A percentile compares a stretch with the other conserved stretches of the same genome.
These are phyloP conservation scores for Chionographis japonica DNA, from an alignment of 106 monocot genomes.

Conservation along the genomic window DNA sequence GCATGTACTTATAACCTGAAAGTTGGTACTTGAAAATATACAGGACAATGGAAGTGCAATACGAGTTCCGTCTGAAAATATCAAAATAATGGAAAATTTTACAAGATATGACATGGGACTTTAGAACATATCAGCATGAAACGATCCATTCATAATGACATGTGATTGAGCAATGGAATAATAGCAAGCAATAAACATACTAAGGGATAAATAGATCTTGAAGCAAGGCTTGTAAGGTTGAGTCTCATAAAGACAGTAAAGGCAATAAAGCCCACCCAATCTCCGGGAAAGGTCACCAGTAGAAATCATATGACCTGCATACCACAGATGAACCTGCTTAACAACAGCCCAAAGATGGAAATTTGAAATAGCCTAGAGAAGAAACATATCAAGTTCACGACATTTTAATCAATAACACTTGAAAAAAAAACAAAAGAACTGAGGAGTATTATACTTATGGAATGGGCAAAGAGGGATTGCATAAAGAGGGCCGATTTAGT, in stretches of 20 bases:
- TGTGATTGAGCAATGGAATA: no score
- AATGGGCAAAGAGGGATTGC: constrained; percentile 69
- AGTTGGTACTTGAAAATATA: no score
- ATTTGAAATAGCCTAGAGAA: no score
- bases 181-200: constrained; percentile 26
- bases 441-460: constrained; percentile 27
- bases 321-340: not conserved
- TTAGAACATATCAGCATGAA: no score
- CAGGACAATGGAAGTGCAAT: no score
- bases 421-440: not conserved
- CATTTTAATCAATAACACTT: no score
- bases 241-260: constrained; percentile 82
- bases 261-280: constrained; percentile 91
- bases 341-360: not conserved
- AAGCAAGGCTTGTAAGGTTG: constrained; percentile 83
- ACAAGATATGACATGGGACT: no score
- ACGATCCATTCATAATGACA: no score
- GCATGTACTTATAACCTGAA: no score
- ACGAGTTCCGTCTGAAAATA: no score
- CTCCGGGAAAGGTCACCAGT: constrained; percentile 38
- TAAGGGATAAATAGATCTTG: constrained; percentile 85
- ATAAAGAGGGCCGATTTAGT: constrained; percentile 55
- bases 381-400: no score
- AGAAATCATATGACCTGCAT: constrained; percentile 68
- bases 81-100: no score